These are phyloP conservation scores for Choiromyces venosus DNA, from an alignment of 495 filamentous ascomycete species.

Conservation along the genomic window DNA sequence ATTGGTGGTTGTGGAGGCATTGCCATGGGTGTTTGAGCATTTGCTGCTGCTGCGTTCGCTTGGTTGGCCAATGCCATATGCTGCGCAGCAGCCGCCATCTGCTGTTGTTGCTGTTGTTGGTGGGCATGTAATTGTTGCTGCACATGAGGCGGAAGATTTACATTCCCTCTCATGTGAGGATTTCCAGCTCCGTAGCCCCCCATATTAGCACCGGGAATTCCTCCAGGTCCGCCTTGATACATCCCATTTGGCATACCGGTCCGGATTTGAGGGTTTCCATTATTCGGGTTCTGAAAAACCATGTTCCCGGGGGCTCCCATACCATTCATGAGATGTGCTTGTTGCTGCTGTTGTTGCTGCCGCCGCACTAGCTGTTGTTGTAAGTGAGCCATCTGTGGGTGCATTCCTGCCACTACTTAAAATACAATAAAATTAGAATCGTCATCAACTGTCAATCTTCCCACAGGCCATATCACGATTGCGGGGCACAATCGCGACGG, in stretches of 20 bases:
- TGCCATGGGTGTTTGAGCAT: constrained; percentile 39
- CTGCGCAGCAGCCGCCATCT: constrained; percentile 46
- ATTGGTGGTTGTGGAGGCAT: constrained; percentile 41
- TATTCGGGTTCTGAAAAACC: constrained; percentile 41
- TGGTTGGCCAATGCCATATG: constrained; percentile 42
- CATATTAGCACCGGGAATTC: constrained; percentile 40
- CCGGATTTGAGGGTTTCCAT: constrained; percentile 37
- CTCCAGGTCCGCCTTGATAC: constrained; percentile 38
- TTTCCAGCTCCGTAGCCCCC: constrained; percentile 37
- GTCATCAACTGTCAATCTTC: constrained; percentile 4
- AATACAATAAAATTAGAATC: constrained; percentile 22
- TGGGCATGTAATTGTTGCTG: constrained; percentile 46
- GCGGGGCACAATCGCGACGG: constrained; percentile 11
- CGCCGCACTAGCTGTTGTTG: constrained; percentile 31
- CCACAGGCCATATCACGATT: background rate
- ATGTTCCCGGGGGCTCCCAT: constrained; percentile 44
- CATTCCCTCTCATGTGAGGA: constrained; percentile 38
- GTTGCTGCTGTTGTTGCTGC: constrained; percentile 50
- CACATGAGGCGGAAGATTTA: constrained; percentile 31
- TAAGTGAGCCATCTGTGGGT: constrained; percentile 33
- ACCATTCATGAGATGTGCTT: constrained; percentile 45
- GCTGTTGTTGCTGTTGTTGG: constrained; percentile 49
- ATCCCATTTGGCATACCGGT: constrained; percentile 40
- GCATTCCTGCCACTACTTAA: constrained; percentile 25
- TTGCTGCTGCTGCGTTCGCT: constrained; percentile 36